Evolutionary conservation across 306 rosid genomes (phyloP), one percentile per base, ranked within the genome.

Genomic region (Prunus mira): DNA sequence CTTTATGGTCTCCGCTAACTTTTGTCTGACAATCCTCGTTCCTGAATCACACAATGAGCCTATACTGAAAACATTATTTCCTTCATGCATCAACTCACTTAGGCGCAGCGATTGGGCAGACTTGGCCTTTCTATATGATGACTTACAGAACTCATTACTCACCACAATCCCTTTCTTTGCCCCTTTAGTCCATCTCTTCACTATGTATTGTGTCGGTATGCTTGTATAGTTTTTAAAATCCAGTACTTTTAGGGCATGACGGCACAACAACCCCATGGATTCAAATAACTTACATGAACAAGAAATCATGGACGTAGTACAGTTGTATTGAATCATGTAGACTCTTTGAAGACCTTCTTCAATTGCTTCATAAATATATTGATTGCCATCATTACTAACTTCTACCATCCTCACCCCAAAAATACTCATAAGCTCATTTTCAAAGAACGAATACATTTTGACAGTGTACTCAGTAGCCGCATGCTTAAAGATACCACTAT

Each of bases 231-330:
- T 79, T n/a, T 79, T 72, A 17, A 54, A 38, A 52, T 72, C 75
- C 60, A 79, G 65, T 3, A 79, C 82, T 61, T 67, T 79, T 10
- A 79, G 24, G 9, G 78, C 69, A 79, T 79, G 82, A 32, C 82
- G 58, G 56, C 82, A 79, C 65, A 79, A 73, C 50, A 72, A 51
- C 2, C 78, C 78, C 34, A 65, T 43, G 2, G 74, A 54, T 28
- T 79, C 74, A 22, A 72, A 79, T 56, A 65, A 72, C n/a, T 69
- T 62, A 5, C 82, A 79, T n/a, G 78, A 72, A 56, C 82, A 79
- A n/a, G 63, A 43, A 38, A 73, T 46, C 8, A 45, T 17, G 17
- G 61, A 28, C 17, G 34, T 52, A 6, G 50, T 17, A 13, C 60
- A 56, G 38, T 65, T 76, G 45, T 64, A 73, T 19, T 69, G 61